Conservation (phyloP, 2,329 filamentous ascomycete species). For the Pseudocercospora vitis region DNA sequence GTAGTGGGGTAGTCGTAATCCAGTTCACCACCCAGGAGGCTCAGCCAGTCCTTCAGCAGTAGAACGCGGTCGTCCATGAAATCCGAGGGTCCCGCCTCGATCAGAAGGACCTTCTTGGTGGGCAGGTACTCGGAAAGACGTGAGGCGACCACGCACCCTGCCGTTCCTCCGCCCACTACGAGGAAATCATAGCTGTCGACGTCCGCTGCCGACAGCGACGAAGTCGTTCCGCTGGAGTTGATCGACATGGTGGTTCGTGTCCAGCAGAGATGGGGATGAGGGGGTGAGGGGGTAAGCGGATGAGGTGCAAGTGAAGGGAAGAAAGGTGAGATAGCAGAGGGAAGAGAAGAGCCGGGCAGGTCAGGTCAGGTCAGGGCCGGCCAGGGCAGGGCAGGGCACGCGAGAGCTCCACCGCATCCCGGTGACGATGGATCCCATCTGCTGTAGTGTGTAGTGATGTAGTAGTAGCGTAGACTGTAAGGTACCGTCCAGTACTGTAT, state of each 20-base stretch:
- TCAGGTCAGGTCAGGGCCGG: too few relatives aligned
- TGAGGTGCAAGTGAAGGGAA: too few relatives aligned
- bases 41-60: constrained; percentile 83
- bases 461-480: too few relatives aligned
- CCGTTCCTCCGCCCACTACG: constrained; percentile 81
- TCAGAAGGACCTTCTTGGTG: constrained; percentile 74
- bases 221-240: constrained; percentile 62
- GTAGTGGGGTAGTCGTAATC: constrained; percentile 90
- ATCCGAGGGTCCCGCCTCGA: constrained; percentile 87
- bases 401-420: too few relatives aligned
- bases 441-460: too few relatives aligned
- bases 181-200: constrained; percentile 76
- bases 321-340: background rate
- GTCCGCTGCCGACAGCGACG: constrained; percentile 63
- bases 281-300: too few relatives aligned
- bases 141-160: constrained; percentile 79
- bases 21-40: constrained; percentile 78
- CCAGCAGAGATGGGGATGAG: background rate
- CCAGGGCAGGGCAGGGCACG: too few relatives aligned
- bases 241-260: constrained; percentile 8
- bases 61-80: constrained; percentile 85
- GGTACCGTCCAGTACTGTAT: too few relatives aligned
- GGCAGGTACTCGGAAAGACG: constrained; percentile 81
- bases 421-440: too few relatives aligned
- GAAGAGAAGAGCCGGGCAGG: constrained; percentile 1